Percentiles rank a stretch among this genome's conserved stretches.
Evolutionary conservation across 192 early-diverging fungal genomes (phyloP).

Genomic region (Funneliformis mosseae): DNA sequence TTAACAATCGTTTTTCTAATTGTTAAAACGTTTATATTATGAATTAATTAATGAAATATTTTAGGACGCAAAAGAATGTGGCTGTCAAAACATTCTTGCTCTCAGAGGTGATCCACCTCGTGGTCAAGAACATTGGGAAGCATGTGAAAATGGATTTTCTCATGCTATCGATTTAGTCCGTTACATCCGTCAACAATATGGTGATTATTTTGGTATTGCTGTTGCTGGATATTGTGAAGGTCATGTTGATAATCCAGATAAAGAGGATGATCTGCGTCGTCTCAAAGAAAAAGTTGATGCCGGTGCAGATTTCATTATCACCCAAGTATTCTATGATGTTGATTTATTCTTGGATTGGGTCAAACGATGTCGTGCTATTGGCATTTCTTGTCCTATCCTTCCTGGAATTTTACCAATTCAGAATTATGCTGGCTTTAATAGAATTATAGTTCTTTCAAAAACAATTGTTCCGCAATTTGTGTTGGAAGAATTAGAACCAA

Average conservation of each 20-base stretch:
- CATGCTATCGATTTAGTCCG: slow-evolving; percentile 87
- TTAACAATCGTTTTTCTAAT: background rate
- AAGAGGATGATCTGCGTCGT: slow-evolving; percentile 72
- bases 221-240: slow-evolving; percentile 99
- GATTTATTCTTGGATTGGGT: slow-evolving; percentile 81
- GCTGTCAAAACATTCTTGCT: slow-evolving; percentile 93
- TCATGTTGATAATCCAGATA: slow-evolving; percentile 78
- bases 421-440: slow-evolving; percentile 84
- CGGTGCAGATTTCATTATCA: slow-evolving; percentile 93
- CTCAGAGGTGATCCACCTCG: slow-evolving; percentile 93
- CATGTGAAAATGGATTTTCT: slow-evolving; percentile 75
- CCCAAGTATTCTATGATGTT: slow-evolving; percentile 92
- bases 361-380: slow-evolving; percentile 68
- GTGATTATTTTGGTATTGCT: slow-evolving; percentile 93
- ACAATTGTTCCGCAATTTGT: slow-evolving; percentile 81
- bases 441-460: slow-evolving; percentile 84
- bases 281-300: slow-evolving; percentile 88
- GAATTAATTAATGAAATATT: slow-evolving; percentile 11
- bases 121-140: slow-evolving; percentile 77
- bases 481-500: slow-evolving; percentile 76
- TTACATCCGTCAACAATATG: slow-evolving; percentile 85
- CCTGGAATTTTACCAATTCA: slow-evolving; percentile 97
- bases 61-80: slow-evolving; percentile 78
- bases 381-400: slow-evolving; percentile 77
- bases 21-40: background rate